These are phyloP conservation scores for Liriodendron chinense DNA, from an alignment of 164 flowering plant species.

Conservation along the genomic window DNA sequence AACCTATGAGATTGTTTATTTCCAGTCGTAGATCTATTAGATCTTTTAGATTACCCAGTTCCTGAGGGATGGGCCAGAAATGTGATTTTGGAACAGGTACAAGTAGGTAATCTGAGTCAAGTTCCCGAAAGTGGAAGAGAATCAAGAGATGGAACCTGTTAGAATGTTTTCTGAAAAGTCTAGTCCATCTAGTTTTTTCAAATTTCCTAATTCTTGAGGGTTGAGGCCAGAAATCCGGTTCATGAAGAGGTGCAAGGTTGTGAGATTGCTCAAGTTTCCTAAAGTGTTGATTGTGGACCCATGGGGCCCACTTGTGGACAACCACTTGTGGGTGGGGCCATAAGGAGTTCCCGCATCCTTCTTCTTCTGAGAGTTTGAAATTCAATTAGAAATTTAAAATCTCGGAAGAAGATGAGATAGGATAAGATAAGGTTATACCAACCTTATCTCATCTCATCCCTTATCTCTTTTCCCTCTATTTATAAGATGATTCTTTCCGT, in stretches of 20 bases:
- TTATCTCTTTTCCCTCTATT: no score
- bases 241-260: not conserved
- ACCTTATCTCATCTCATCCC: no score
- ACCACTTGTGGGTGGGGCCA: no score
- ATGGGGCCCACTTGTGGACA: no score
- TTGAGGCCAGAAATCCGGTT: conserved; percentile 18
- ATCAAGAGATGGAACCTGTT: not conserved
- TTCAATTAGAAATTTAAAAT: no score
- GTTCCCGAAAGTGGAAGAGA: conserved; percentile 3
- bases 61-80: not conserved
- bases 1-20: not conserved
- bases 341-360: no score
- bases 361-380: no score
- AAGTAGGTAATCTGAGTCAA: not conserved
- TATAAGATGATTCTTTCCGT: no score
- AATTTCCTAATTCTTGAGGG: conserved; percentile 19
- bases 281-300: no score
- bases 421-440: no score
- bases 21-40: not conserved
- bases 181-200: conserved; percentile 2
- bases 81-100: not conserved
- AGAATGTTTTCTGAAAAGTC: not conserved
- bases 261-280: conserved; percentile 15
- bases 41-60: not conserved
- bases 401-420: no score